phyloP scores from a whole-genome alignment of 306 rosid species.

The Vigna radiata region DNA sequence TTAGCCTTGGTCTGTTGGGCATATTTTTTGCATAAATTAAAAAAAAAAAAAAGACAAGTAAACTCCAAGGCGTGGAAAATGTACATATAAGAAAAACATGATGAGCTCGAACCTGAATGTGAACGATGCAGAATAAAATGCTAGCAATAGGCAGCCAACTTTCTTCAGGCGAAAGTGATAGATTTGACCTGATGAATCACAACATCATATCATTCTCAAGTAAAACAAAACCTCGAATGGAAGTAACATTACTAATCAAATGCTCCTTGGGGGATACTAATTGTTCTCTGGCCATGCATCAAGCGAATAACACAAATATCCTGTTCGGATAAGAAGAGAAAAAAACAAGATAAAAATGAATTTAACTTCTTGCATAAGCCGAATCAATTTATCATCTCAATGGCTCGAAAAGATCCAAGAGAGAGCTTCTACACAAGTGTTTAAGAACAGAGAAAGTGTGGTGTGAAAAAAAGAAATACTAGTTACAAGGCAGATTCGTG shows the following conservation, averaged over 20 bases:
- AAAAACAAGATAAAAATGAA: neutral
- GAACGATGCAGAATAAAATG: conserved; percentile 83
- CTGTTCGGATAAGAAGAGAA: neutral
- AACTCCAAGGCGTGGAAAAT: neutral
- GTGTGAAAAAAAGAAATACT: too few species aligned
- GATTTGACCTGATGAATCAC: conserved; percentile 69
- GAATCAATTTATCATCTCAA: too few species aligned
- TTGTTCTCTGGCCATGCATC: neutral
- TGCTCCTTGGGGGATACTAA: neutral
- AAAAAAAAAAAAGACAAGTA: neutral
- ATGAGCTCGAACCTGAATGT: conserved; percentile 76
- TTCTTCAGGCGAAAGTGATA: conserved; percentile 84
- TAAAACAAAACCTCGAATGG: neutral
- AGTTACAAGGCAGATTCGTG: neutral
- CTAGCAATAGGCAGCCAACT: conserved; percentile 96
- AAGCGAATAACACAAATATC: neutral
- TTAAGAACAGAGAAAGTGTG: neutral
- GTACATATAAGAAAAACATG: neutral
- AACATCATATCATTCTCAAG: conserved; percentile 24
- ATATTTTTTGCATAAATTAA: conserved; percentile 7
- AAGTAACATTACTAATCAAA: neutral
- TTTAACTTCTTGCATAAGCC: neutral
- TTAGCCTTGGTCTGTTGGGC: conserved; percentile 1
- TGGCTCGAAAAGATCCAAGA: too few species aligned
- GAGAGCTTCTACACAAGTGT: too few species aligned